Evolutionary conservation across 257 asterid genomes (phyloP).

Genomic region (Schizonepeta tenuifolia): DNA sequence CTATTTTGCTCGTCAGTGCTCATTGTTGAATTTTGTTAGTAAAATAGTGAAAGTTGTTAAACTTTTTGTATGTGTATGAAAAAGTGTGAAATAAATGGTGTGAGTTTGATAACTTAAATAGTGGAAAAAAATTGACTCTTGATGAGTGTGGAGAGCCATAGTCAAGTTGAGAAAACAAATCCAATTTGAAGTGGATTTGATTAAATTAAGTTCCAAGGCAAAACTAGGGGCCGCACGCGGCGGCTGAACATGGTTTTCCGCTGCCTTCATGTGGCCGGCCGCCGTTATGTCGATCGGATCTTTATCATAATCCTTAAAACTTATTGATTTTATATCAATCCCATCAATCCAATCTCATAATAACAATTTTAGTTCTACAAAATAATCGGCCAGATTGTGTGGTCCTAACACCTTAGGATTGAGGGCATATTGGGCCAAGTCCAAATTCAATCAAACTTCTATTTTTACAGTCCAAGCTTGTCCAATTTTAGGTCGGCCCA

Average conservation of each 20-base stretch:
- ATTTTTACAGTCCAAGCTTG: too few species aligned
- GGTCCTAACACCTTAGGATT: too few species aligned
- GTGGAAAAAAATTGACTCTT: slow-evolving; percentile 37
- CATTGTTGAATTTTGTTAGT: slow-evolving; percentile 15
- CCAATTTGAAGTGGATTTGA: neutral
- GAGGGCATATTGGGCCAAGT: too few species aligned
- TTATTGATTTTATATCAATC: too few species aligned
- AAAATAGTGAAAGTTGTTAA: neutral
- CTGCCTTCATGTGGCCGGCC: neutral
- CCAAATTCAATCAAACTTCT: too few species aligned
- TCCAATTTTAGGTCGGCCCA: too few species aligned
- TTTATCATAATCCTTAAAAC: neutral
- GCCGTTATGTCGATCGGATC: neutral
- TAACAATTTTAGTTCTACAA: too few species aligned
- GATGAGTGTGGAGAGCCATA: slow-evolving; percentile 25
- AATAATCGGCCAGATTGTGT: too few species aligned
- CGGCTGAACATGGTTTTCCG: slow-evolving; percentile 29
- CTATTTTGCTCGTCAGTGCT: slow-evolving; percentile 30
- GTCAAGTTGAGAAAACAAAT: neutral
- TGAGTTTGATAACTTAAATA: slow-evolving; percentile 24
- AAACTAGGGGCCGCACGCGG: slow-evolving; percentile 33
- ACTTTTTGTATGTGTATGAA: neutral
- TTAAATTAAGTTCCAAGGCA: neutral
- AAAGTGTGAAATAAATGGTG: neutral
- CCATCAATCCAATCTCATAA: too few species aligned